Percentiles rank a stretch among this genome's conserved stretches.
phyloP scores from a whole-genome alignment of 106 monocot species.

The Vanilla planifolia region DNA sequence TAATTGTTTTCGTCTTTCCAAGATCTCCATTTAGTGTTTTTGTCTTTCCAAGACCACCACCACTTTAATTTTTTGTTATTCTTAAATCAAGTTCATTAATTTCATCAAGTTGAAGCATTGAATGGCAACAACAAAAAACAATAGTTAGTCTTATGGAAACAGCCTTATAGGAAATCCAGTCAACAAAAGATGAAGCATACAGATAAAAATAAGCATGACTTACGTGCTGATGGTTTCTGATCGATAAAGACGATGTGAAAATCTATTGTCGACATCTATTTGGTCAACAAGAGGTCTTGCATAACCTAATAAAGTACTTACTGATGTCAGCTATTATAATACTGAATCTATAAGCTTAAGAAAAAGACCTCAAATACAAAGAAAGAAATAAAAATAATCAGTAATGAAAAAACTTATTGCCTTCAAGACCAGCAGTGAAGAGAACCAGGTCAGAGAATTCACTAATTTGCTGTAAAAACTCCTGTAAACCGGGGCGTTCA shows the following conservation, averaged over 20 bases:
- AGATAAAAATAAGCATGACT: neutral
- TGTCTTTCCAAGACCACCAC: too few relatives aligned
- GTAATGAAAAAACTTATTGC: conserved; percentile 10
- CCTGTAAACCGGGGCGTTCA: conserved; percentile 63
- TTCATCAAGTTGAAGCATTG: too few relatives aligned
- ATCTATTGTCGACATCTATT: conserved; percentile 45
- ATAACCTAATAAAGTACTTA: conserved; percentile 38
- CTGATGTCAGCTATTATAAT: neutral
- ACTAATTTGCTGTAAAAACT: conserved; percentile 47
- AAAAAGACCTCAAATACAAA: neutral
- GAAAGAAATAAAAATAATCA: neutral
- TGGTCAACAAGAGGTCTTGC: conserved; percentile 56
- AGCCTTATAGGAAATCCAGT: too few relatives aligned
- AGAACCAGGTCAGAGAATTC: conserved; percentile 64
- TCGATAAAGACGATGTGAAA: conserved; percentile 42
- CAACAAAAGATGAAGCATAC: neutral
- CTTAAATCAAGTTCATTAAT: too few relatives aligned
- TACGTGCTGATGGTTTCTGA: conserved; percentile 52
- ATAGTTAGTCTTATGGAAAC: too few relatives aligned
- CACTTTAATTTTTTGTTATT: too few relatives aligned
- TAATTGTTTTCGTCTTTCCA: too few relatives aligned
- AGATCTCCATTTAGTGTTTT: too few relatives aligned
- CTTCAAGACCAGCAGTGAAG: conserved; percentile 90
- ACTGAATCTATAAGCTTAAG: neutral
- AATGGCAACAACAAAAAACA: too few relatives aligned